These are phyloP conservation scores for Akanthomyces uredinophilus DNA, from an alignment of 2,329 filamentous ascomycete genomes.

Conservation along the genomic window DNA sequence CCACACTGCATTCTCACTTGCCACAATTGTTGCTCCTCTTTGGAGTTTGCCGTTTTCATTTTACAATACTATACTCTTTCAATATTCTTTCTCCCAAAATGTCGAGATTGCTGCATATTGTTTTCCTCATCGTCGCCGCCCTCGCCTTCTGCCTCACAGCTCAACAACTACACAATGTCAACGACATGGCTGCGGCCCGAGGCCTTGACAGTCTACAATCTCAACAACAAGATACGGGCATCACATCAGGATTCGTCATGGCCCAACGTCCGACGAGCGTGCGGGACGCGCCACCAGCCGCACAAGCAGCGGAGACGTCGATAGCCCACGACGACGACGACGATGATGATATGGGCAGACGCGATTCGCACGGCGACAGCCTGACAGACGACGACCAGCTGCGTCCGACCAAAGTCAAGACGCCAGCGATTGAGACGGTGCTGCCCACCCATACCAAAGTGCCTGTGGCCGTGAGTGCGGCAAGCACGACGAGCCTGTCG, in stretches of 20 bases:
- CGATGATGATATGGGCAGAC: not conserved
- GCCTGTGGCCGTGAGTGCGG: not conserved
- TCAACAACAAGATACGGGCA: not conserved
- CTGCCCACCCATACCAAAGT: constrained; percentile 10
- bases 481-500: not conserved
- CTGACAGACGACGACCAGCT: not conserved
- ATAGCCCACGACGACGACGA: not conserved
- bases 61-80: not conserved
- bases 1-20: too few relatives aligned
- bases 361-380: not conserved
- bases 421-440: constrained; percentile 9
- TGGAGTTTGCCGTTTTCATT: not conserved
- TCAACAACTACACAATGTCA: not conserved
- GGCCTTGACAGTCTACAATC: not conserved
- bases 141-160: constrained; percentile 10
- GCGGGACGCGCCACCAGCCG: not conserved
- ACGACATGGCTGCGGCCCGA: not conserved
- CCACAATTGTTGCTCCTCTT: not conserved
- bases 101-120: not conserved
- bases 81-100: not conserved
- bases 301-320: not conserved
- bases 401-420: constrained; percentile 8
- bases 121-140: constrained; percentile 2
- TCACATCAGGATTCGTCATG: not conserved
- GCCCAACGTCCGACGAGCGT: not conserved